Conservation (phyloP, 139 green algal genomes). For the Marvania coccoides region DNA sequence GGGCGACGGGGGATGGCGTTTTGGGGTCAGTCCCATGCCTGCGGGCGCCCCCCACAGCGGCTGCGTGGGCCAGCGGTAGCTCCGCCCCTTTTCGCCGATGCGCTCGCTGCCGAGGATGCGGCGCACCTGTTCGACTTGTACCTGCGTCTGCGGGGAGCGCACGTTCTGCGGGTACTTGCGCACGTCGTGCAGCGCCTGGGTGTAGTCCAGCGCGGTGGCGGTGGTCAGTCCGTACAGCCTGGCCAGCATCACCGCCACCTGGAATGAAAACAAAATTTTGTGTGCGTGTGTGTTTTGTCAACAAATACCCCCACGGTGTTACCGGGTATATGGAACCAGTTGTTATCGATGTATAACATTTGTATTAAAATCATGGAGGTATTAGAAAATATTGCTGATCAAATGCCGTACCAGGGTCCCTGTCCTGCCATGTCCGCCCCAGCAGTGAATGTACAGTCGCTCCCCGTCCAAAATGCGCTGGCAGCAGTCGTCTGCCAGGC, state of each 20-base stretch:
- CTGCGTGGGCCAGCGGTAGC: background rate
- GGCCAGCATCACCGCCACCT: slow-evolving; percentile 62
- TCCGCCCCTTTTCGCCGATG: background rate
- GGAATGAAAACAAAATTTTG: too few species aligned
- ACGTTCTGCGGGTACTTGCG: slow-evolving; percentile 66
- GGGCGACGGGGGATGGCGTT: too few species aligned
- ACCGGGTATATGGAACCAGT: too few species aligned
- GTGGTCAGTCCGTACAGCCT: slow-evolving; percentile 60
- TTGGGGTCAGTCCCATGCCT: too few species aligned
- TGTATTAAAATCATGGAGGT: too few species aligned
- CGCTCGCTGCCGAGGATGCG: background rate
- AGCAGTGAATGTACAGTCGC: slow-evolving; percentile 73
- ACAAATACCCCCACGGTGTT: too few species aligned
- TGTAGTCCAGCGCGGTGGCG: slow-evolving; percentile 57
- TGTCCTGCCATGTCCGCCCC: slow-evolving; percentile 56
- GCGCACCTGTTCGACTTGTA: slow-evolving; percentile 61
- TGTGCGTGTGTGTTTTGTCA: too few species aligned
- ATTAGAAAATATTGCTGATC: too few species aligned
- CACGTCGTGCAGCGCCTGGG: slow-evolving; percentile 64
- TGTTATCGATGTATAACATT: too few species aligned
- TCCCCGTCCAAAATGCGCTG: slow-evolving; percentile 52
- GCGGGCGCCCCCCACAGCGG: too few species aligned
- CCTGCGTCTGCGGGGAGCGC: slow-evolving; percentile 61
- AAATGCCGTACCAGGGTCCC: slow-evolving; percentile 41
- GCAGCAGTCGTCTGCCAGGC: slow-evolving; percentile 72